A percentile compares a stretch with the other conserved stretches of the same genome.
Evolutionary conservation across 2,329 filamentous ascomycete species (phyloP).

Genomic region (Colletotrichum noveboracense): DNA sequence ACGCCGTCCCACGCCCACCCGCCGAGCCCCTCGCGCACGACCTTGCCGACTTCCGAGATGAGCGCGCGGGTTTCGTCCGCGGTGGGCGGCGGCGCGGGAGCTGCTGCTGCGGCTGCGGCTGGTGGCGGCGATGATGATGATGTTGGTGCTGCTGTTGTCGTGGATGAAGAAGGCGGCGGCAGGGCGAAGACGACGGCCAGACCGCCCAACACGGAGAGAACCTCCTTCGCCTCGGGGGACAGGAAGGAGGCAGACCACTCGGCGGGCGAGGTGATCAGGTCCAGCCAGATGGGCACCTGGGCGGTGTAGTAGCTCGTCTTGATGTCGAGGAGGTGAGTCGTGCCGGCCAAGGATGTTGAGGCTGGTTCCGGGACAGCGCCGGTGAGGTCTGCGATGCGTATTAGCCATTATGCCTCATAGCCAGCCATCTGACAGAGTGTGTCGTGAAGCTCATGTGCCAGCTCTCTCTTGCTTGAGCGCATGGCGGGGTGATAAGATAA

Average conservation of each 20-base stretch:
- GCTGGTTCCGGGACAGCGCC: constrained; percentile 46
- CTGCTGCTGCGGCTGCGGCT: neutral
- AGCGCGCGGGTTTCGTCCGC: constrained; percentile 41
- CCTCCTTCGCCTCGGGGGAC: constrained; percentile 65
- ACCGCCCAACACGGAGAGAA: constrained; percentile 65
- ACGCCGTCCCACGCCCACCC: constrained; percentile 71
- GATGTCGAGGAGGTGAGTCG: constrained; percentile 60
- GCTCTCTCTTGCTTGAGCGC: neutral
- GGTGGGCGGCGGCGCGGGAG: neutral
- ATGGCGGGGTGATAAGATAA: constrained; percentile 6
- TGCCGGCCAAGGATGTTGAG: constrained; percentile 58
- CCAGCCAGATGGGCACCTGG: constrained; percentile 70
- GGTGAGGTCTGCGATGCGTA: constrained; percentile 52
- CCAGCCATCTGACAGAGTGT: neutral
- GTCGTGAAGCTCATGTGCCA: neutral
- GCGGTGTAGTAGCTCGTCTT: constrained; percentile 67
- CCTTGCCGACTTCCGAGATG: constrained; percentile 57
- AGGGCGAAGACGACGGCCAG: constrained; percentile 60
- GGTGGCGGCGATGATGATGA: neutral
- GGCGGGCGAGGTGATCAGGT: constrained; percentile 55
- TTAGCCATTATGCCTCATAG: neutral
- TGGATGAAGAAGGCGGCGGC: constrained; percentile 15
- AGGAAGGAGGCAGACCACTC: constrained; percentile 67
- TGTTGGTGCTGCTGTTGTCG: neutral
- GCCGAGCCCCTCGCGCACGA: constrained; percentile 62